phyloP scores from a whole-genome alignment of 306 rosid species.

The Begonia loranthoides region DNA sequence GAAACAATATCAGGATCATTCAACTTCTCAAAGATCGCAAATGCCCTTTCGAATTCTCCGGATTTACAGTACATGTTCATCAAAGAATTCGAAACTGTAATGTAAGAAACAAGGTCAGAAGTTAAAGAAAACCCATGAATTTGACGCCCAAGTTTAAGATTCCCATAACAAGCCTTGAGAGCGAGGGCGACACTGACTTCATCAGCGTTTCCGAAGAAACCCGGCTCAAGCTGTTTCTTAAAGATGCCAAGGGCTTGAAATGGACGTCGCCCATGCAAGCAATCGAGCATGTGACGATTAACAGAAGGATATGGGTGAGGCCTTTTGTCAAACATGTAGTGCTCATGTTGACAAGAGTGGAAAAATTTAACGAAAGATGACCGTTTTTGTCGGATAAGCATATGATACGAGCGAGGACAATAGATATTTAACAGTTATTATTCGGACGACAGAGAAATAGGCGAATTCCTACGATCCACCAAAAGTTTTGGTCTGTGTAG shows the following conservation, averaged over 20 bases:
- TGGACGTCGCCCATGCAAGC: conserved; percentile 29
- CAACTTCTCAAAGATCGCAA: conserved; percentile 42
- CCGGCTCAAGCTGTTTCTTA: conserved; percentile 20
- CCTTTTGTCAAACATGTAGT: conserved; percentile 34
- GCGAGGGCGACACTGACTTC: conserved; percentile 43
- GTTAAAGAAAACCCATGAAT: conserved; percentile 38
- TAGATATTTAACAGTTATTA: too few species aligned
- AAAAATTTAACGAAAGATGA: conserved; percentile 1
- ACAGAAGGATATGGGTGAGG: conserved; percentile 27
- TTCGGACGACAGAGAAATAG: too few species aligned
- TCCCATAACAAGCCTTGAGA: conserved; percentile 63
- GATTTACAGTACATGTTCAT: conserved; percentile 74
- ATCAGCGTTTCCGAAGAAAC: conserved; percentile 19
- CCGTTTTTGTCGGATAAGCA: conserved; percentile 32
- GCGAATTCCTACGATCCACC: too few species aligned
- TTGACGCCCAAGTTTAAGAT: conserved; percentile 37
- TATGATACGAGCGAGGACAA: conserved; percentile 1
- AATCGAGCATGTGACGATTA: conserved; percentile 34
- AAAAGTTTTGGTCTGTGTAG: too few species aligned
- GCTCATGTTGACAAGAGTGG: conserved; percentile 23
- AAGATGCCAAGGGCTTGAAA: conserved; percentile 38
- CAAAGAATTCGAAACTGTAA: conserved; percentile 50
- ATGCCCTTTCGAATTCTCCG: conserved; percentile 29
- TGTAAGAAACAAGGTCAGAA: conserved; percentile 30
- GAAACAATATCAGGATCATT: conserved; percentile 48